phyloP scores from a whole-genome alignment of 2,329 filamentous ascomycete genomes.

The Tolypocladium endophyticum region DNA sequence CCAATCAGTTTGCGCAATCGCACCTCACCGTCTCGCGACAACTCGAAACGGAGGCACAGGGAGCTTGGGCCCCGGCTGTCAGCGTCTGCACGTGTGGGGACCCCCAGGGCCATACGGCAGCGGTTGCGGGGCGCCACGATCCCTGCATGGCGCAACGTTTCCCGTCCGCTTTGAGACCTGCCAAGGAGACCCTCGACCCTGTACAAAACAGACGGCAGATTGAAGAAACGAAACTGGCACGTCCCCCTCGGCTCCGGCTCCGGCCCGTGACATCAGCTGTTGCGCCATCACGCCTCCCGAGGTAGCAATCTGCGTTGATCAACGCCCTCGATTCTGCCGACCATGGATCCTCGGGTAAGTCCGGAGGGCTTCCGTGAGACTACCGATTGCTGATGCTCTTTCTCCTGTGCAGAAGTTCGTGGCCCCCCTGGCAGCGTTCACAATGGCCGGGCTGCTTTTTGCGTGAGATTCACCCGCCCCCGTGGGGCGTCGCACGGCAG shows the following conservation, averaged over 20 bases:
- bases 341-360: slow-evolving; percentile 19
- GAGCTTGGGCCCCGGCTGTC: neutral
- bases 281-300: neutral
- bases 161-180: neutral
- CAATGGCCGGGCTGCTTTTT: slow-evolving; percentile 41
- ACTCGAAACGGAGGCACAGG: neutral
- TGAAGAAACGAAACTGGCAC: neutral
- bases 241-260: neutral
- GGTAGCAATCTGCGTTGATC: neutral
- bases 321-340: neutral
- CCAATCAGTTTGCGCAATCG: neutral
- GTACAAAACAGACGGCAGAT: neutral
- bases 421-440: slow-evolving; percentile 40
- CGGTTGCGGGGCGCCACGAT: neutral
- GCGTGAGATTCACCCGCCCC: slow-evolving; percentile 20
- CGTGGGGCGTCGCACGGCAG: neutral
- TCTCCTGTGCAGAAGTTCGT: slow-evolving; percentile 26
- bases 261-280: neutral
- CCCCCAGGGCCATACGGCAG: neutral
- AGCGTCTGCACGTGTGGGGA: neutral
- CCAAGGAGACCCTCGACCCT: neutral
- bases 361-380: neutral
- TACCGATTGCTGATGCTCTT: neutral
- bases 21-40: neutral
- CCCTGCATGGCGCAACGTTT: neutral